Conservation (phyloP, 371 early-diverging fungal genomes). For the Mucor sp. region DNA sequence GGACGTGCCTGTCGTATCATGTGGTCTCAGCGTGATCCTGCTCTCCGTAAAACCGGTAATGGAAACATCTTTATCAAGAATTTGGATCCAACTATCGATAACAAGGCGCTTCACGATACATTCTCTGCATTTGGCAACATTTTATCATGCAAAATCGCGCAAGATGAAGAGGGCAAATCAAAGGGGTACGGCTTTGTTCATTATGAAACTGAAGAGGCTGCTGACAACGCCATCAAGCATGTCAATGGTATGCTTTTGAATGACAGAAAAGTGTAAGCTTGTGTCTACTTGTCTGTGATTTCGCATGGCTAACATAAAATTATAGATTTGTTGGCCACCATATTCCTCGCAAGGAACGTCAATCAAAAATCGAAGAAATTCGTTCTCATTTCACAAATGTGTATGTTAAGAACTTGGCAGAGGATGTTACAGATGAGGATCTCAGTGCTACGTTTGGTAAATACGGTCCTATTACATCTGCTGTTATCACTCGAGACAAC, state of each 20-base stretch:
- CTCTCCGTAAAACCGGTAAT: constrained; percentile 86
- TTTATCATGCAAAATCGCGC: constrained; percentile 91
- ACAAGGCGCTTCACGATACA: constrained; percentile 95
- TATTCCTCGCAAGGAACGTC: constrained; percentile 82
- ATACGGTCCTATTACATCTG: constrained; percentile 81
- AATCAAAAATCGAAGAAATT: constrained; percentile 76
- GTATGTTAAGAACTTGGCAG: constrained; percentile 91
- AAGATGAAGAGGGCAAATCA: constrained; percentile 72
- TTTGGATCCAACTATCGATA: constrained; percentile 94
- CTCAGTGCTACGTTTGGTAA: constrained; percentile 69
- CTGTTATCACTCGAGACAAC: constrained; percentile 62
- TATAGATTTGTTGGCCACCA: constrained; percentile 73
- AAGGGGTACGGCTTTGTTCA: constrained; percentile 98
- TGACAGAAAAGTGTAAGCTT: constrained; percentile 73
- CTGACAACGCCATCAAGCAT: constrained; percentile 84
- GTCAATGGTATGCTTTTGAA: constrained; percentile 95
- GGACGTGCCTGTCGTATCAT: constrained; percentile 96
- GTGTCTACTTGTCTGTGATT: background rate
- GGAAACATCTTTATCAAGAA: constrained; percentile 99
- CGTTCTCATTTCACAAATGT: constrained; percentile 87
- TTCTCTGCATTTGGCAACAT: constrained; percentile 95
- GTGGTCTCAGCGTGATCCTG: constrained; percentile 99
- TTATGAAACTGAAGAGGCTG: constrained; percentile 87
- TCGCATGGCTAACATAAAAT: background rate
- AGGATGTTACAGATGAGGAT: constrained; percentile 72